A percentile compares a stretch with the other conserved stretches of the same genome.
Evolutionary conservation across 2,329 filamentous ascomycete species (phyloP).

Genomic region (Aspergillus arachidicola): DNA sequence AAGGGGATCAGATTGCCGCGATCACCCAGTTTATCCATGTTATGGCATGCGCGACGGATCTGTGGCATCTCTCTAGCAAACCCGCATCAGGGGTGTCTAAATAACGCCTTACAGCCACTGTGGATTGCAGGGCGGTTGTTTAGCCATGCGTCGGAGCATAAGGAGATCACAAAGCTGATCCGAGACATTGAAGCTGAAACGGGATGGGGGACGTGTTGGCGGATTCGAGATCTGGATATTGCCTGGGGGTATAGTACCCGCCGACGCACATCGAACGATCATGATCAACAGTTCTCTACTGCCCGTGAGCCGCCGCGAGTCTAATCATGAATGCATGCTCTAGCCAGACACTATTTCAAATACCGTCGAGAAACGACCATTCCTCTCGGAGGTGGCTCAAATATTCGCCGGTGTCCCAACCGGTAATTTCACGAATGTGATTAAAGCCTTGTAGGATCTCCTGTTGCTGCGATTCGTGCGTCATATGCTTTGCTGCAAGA

Average conservation of each 20-base stretch:
- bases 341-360: constrained; percentile 7
- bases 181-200: constrained; percentile 44
- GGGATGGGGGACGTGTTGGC: constrained; percentile 43
- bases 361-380: constrained; percentile 28
- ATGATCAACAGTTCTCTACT: constrained; percentile 26
- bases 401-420: constrained; percentile 38
- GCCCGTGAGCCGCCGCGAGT: neutral
- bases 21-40: constrained; percentile 32
- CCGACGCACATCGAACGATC: constrained; percentile 7
- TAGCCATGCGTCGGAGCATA: constrained; percentile 54
- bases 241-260: constrained; percentile 27
- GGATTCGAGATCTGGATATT: constrained; percentile 27
- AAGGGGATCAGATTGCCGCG: constrained; percentile 38
- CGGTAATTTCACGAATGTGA: constrained; percentile 45
- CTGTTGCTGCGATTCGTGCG: constrained; percentile 53
- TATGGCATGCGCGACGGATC: constrained; percentile 54
- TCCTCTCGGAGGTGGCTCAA: constrained; percentile 23
- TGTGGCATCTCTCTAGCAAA: constrained; percentile 58
- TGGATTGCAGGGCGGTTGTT: constrained; percentile 50
- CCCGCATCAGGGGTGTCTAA: constrained; percentile 54
- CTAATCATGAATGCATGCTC: neutral
- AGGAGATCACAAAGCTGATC: constrained; percentile 44
- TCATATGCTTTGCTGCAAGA: constrained; percentile 58
- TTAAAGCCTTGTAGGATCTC: constrained; percentile 46
- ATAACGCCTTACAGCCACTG: constrained; percentile 43